These are phyloP conservation scores for Ophiobolus disseminans DNA, from an alignment of 2,329 filamentous ascomycete genomes.

Conservation along the genomic window DNA sequence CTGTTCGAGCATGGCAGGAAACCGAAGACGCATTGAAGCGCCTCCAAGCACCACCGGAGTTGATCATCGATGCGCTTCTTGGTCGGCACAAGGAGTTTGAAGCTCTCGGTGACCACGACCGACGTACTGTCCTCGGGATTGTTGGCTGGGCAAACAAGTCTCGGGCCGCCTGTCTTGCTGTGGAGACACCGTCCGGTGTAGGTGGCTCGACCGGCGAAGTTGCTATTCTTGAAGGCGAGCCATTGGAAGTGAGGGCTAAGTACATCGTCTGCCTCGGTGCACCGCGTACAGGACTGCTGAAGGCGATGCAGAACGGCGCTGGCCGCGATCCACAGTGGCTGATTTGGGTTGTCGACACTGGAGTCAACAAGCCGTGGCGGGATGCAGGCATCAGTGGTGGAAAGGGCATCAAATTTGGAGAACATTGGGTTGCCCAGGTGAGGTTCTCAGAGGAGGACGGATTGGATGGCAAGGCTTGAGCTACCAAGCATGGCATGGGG, in stretches of 20 bases:
- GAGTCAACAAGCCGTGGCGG: constrained; percentile 83
- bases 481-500: not conserved
- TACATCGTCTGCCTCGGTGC: constrained; percentile 86
- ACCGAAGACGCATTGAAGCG: constrained; percentile 61
- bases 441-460: constrained; percentile 43
- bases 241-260: constrained; percentile 80
- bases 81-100: constrained; percentile 89
- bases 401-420: constrained; percentile 86
- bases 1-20: constrained; percentile 69
- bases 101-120: constrained; percentile 81
- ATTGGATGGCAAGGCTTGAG: constrained; percentile 9
- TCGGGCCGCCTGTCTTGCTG: constrained; percentile 79
- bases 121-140: constrained; percentile 83
- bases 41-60: constrained; percentile 70
- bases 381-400: constrained; percentile 82
- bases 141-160: constrained; percentile 94
- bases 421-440: constrained; percentile 82
- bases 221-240: constrained; percentile 72
- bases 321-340: constrained; percentile 69
- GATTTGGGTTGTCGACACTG: constrained; percentile 85
- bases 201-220: constrained; percentile 73
- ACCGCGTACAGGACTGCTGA: constrained; percentile 83
- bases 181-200: constrained; percentile 91
- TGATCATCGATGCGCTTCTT: constrained; percentile 88
- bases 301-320: constrained; percentile 71